phyloP scores from a whole-genome alignment of 495 filamentous ascomycete genomes.

The Lindgomyces ingoldianus region DNA sequence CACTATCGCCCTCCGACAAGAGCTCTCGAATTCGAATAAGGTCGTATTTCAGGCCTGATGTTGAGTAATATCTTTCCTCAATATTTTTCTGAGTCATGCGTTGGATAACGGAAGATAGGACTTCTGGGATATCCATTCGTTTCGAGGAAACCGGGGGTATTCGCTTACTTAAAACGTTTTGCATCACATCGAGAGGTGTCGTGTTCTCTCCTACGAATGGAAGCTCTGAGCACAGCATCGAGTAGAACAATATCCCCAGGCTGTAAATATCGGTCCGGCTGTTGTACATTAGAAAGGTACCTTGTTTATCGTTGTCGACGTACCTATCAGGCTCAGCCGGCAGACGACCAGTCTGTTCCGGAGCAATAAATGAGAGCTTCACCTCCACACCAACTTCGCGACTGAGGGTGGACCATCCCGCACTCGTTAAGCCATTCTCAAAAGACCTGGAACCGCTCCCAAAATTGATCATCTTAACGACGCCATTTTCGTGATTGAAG shows the following conservation, averaged over 20 bases:
- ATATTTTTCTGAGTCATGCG: constrained; percentile 88
- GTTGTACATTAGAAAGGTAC: neutral
- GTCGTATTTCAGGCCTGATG: constrained; percentile 77
- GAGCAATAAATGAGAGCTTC: constrained; percentile 84
- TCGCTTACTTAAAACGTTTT: constrained; percentile 75
- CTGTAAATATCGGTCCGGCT: constrained; percentile 86
- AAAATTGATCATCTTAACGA: constrained; percentile 78
- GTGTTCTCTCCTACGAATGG: constrained; percentile 66
- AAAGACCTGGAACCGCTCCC: constrained; percentile 82
- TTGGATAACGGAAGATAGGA: constrained; percentile 75
- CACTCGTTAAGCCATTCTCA: constrained; percentile 80
- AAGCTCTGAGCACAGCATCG: constrained; percentile 72
- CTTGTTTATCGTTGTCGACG: neutral
- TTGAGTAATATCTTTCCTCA: constrained; percentile 80
- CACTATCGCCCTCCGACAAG: constrained; percentile 71
- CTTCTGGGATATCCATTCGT: constrained; percentile 77
- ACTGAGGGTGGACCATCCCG: constrained; percentile 79
- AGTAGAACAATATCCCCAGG: constrained; percentile 83
- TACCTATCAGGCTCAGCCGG: constrained; percentile 77
- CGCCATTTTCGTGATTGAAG: constrained; percentile 63
- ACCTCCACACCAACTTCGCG: constrained; percentile 77
- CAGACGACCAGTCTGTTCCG: constrained; percentile 89
- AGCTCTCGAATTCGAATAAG: constrained; percentile 67
- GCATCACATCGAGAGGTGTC: constrained; percentile 81
- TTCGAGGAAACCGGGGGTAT: constrained; percentile 72